Evolutionary conservation across 441 rosid species (phyloP).

Genomic region (Pelargonium myrrhifolium): DNA sequence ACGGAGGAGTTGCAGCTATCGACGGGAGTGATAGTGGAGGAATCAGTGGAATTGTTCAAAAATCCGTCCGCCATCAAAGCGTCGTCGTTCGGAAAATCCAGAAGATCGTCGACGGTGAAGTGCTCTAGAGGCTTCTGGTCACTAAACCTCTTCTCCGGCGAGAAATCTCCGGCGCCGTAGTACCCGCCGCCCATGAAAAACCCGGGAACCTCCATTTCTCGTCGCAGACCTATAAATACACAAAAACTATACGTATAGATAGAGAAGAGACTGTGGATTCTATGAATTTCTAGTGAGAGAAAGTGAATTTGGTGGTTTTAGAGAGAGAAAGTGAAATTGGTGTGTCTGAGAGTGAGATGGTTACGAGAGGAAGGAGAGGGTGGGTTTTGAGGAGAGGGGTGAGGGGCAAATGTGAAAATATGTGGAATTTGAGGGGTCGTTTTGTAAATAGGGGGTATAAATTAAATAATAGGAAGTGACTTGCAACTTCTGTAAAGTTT

Average conservation of each 20-base stretch:
- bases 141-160: constrained; percentile 28
- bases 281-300: not conserved
- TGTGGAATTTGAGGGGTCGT: constrained; percentile 22
- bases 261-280: not conserved
- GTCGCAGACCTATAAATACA: not conserved
- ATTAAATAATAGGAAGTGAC: constrained; percentile 27
- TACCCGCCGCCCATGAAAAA: constrained; percentile 31
- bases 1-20: constrained; percentile 16
- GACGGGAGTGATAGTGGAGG: constrained; percentile 21
- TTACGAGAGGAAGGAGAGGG: constrained; percentile 16
- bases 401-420: constrained; percentile 31
- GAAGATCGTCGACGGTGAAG: constrained; percentile 71
- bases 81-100: constrained; percentile 75
- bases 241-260: not conserved
- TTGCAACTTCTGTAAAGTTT: constrained; percentile 31
- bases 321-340: not conserved
- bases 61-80: constrained; percentile 29
- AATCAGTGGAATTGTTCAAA: constrained; percentile 40
- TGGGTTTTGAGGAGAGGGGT: constrained; percentile 39
- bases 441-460: constrained; percentile 12
- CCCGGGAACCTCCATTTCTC: constrained; percentile 38
- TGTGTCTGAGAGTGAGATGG: constrained; percentile 2
- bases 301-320: not conserved
- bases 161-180: constrained; percentile 25
- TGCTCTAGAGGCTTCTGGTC: constrained; percentile 33